Conservation (phyloP, 169 alveolate genomes). For the Plasmodium yoelii region DNA sequence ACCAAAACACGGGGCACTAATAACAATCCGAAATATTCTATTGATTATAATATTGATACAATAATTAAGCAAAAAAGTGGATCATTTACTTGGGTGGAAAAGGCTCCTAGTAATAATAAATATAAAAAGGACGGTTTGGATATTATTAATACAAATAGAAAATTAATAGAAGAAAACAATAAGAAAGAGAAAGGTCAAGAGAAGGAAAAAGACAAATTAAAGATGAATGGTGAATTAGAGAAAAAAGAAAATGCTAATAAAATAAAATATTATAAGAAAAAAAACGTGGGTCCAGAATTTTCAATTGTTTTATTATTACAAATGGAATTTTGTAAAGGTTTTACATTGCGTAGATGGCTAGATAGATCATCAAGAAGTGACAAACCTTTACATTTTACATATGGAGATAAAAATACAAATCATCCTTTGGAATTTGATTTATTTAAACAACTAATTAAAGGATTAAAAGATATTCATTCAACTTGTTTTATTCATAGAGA, state of each 20-base stretch:
- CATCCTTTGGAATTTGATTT: slow-evolving; percentile 85
- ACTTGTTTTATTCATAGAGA: slow-evolving; percentile 93
- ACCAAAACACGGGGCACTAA: neutral
- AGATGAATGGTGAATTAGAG: slow-evolving; percentile 55
- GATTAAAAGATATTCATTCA: slow-evolving; percentile 90
- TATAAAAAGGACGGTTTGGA: neutral
- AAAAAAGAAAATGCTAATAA: slow-evolving; percentile 51
- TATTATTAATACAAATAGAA: slow-evolving; percentile 34
- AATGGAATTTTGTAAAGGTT: slow-evolving; percentile 91
- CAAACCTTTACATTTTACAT: slow-evolving; percentile 76
- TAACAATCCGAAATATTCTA: neutral
- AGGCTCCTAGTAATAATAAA: slow-evolving; percentile 10
- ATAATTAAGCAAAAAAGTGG: neutral
- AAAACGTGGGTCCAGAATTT: slow-evolving; percentile 73
- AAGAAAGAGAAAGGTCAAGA: slow-evolving; percentile 12
- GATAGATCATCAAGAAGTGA: slow-evolving; percentile 83
- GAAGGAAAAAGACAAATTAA: slow-evolving; percentile 21
- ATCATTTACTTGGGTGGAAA: neutral
- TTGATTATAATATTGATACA: neutral
- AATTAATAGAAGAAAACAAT: slow-evolving; percentile 76
- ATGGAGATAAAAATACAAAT: slow-evolving; percentile 72
- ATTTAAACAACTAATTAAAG: slow-evolving; percentile 90
- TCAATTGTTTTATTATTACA: slow-evolving; percentile 88
- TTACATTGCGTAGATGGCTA: slow-evolving; percentile 91
- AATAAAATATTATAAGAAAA: slow-evolving; percentile 71